Evolutionary conservation across 495 filamentous ascomycete genomes (phyloP).

Genomic region (Pseudoneurospora amorphoporcata): DNA sequence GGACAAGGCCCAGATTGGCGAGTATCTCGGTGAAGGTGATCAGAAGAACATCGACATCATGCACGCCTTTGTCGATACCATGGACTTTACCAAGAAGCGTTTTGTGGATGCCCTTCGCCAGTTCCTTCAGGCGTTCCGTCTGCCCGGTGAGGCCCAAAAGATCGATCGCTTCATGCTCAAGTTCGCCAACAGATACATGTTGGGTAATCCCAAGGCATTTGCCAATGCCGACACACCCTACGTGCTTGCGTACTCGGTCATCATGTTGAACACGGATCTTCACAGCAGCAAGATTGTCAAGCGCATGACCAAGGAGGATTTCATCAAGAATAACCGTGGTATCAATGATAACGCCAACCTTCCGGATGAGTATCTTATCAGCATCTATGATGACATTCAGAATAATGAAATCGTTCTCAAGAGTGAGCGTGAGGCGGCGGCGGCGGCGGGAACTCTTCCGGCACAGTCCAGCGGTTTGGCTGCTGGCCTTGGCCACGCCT

Average conservation of each 20-base stretch:
- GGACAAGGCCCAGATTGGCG: constrained; percentile 85
- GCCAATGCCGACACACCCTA: constrained; percentile 98
- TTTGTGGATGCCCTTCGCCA: constrained; percentile 88
- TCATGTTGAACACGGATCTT: constrained; percentile 92
- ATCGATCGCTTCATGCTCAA: constrained; percentile 99
- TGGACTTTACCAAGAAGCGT: constrained; percentile 88
- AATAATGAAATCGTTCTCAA: constrained; percentile 90
- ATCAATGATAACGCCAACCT: constrained; percentile 96
- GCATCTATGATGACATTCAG: constrained; percentile 87
- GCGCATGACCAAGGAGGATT: constrained; percentile 92
- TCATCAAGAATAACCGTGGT: constrained; percentile 96
- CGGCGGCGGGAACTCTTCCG: constrained; percentile 53
- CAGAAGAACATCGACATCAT: constrained; percentile 88
- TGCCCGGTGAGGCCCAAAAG: constrained; percentile 96
- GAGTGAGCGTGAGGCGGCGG: constrained; percentile 79
- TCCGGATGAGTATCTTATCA: constrained; percentile 80
- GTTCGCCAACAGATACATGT: constrained; percentile 91
- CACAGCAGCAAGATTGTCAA: constrained; percentile 79
- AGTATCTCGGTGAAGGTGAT: constrained; percentile 92
- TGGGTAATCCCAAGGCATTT: constrained; percentile 92
- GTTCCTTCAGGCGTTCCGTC: constrained; percentile 88
- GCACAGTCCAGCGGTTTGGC: constrained; percentile 61
- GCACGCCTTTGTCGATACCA: constrained; percentile 92
- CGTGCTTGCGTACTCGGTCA: constrained; percentile 89
- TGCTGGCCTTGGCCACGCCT: constrained; percentile 76